Evolutionary conservation across 306 rosid genomes (phyloP).

Genomic region (Casuarina glauca): DNA sequence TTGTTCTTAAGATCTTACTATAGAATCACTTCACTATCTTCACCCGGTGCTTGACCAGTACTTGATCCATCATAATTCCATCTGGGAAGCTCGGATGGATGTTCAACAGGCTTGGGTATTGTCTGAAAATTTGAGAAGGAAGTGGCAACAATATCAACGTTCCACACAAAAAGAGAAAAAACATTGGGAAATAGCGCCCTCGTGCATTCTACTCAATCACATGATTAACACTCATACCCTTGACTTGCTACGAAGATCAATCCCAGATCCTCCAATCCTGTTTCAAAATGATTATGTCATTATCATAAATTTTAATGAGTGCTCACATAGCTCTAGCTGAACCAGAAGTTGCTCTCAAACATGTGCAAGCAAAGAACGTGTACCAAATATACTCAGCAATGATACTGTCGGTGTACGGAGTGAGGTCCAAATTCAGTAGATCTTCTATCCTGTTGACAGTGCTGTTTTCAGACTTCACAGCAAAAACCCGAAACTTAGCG

Average conservation of each 20-base stretch:
- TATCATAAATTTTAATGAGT: conserved; percentile 16
- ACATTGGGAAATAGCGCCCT: not conserved
- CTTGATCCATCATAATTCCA: conserved; percentile 99
- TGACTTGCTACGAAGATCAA: conserved; percentile 96
- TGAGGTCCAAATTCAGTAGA: conserved; percentile 73
- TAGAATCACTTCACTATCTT: conserved; percentile 98
- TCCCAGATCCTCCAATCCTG: conserved; percentile 96
- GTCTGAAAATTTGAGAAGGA: conserved; percentile 57
- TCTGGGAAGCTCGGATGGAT: conserved; percentile 96
- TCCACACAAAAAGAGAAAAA: conserved; percentile 18
- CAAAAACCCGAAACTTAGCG: conserved; percentile 57
- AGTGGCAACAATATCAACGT: conserved; percentile 3
- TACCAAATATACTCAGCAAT: conserved; percentile 99
- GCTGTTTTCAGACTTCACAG: conserved; percentile 56
- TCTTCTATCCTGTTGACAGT: conserved; percentile 78
- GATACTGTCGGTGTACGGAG: conserved; percentile 81
- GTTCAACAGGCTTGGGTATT: conserved; percentile 79
- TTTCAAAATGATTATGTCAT: conserved; percentile 17
- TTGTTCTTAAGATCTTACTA: conserved; percentile 64
- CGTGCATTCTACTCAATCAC: conserved; percentile 13
- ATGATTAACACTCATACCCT: conserved; percentile 54
- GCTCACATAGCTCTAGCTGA: conserved; percentile 18
- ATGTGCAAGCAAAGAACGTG: conserved; percentile 11
- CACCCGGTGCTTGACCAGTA: conserved; percentile 99
- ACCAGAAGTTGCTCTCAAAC: not conserved